These are phyloP conservation scores for Dictyostelium intermedium DNA, from an alignment of 78 protist species.

Conservation along the genomic window DNA sequence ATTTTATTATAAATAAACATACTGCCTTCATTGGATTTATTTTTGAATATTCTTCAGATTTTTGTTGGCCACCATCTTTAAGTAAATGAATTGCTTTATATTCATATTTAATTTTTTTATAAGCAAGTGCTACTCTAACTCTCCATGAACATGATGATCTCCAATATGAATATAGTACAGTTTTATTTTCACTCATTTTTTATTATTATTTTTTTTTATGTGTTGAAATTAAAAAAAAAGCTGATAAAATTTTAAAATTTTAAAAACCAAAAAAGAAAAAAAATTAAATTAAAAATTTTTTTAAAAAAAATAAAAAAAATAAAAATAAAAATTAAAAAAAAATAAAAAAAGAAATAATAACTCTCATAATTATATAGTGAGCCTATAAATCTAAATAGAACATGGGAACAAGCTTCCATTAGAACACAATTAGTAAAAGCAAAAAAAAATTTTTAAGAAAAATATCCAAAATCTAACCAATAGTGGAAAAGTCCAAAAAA, in stretches of 20 bases:
- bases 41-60: slow-evolving; percentile 42
- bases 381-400: no score
- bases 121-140: slow-evolving; percentile 84
- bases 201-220: not conserved
- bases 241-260: not conserved
- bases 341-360: no score
- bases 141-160: slow-evolving; percentile 93
- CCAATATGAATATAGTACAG: slow-evolving; percentile 85
- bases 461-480: no score
- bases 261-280: not conserved
- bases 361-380: no score
- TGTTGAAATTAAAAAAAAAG: not conserved
- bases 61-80: slow-evolving; percentile 79
- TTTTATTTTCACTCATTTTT: not conserved
- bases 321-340: not conserved
- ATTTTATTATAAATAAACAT: not conserved
- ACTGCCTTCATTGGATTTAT: slow-evolving; percentile 66
- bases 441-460: no score
- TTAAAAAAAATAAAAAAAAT: not conserved
- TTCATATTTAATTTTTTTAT: slow-evolving; percentile 54
- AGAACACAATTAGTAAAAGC: no score
- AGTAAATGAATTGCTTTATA: slow-evolving; percentile 82
- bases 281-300: not conserved
- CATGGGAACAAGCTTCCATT: no score
- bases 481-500: no score